Percentiles rank a stretch among this genome's conserved stretches.
Evolutionary conservation across 2,329 filamentous ascomycete genomes (phyloP).

Genomic region (Colletotrichum lentis): DNA sequence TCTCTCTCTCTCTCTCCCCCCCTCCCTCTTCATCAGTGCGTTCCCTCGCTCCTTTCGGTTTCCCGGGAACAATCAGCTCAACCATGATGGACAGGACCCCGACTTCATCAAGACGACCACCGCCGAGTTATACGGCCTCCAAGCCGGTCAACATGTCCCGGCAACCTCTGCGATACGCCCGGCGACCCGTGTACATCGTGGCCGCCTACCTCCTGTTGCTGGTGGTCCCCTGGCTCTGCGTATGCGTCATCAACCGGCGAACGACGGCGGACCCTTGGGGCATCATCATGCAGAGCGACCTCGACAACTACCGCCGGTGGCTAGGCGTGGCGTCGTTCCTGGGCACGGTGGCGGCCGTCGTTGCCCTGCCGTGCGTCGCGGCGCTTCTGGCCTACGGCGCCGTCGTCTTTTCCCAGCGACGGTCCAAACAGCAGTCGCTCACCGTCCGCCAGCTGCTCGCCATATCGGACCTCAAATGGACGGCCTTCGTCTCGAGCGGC

Average conservation of each 20-base stretch:
- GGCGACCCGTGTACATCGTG: slow-evolving; percentile 34
- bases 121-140: slow-evolving; percentile 26
- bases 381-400: slow-evolving; percentile 33
- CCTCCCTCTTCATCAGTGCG: background rate
- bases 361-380: slow-evolving; percentile 33
- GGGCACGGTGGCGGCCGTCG: slow-evolving; percentile 32
- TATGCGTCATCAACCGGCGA: slow-evolving; percentile 27
- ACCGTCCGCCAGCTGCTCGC: slow-evolving; percentile 33
- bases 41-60: slow-evolving; percentile 8
- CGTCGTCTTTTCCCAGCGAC: slow-evolving; percentile 34
- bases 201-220: slow-evolving; percentile 28
- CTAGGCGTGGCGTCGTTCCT: slow-evolving; percentile 24
- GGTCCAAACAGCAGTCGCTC: slow-evolving; percentile 20
- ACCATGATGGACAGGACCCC: slow-evolving; percentile 27
- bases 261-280: slow-evolving; percentile 21
- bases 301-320: slow-evolving; percentile 30
- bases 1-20: background rate
- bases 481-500: slow-evolving; percentile 21
- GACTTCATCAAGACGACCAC: slow-evolving; percentile 10
- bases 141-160: slow-evolving; percentile 27
- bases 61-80: background rate
- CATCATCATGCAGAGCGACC: slow-evolving; percentile 30
- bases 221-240: slow-evolving; percentile 29
- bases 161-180: slow-evolving; percentile 28
- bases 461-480: slow-evolving; percentile 34